phyloP scores from a whole-genome alignment of 225 moss, liverwort and hornwort species.

The Climacium dendroides region DNA sequence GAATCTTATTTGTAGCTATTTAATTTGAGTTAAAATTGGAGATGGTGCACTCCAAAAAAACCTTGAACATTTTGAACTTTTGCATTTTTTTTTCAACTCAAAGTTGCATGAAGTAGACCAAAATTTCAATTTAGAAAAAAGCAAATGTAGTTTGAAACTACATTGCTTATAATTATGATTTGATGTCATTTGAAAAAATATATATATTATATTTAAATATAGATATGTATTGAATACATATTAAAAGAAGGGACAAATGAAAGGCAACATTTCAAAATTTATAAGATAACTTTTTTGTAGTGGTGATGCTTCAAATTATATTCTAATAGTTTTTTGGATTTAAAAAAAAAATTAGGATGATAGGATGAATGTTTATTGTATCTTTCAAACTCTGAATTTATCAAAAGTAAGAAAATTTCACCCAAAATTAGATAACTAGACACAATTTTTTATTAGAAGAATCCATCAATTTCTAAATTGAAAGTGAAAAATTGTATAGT shows the following conservation, averaged over 20 bases:
- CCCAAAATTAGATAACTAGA: neutral
- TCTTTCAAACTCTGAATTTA: neutral
- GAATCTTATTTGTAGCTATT: neutral
- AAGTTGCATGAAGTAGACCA: neutral
- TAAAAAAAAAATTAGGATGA: no score
- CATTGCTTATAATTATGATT: neutral
- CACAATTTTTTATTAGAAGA: neutral
- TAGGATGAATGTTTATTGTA: neutral
- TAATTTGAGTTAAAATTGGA: neutral
- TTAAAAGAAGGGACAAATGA: neutral
- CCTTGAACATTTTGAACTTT: neutral
- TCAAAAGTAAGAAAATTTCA: no score
- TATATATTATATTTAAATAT: no score
- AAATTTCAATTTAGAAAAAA: no score
- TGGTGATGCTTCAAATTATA: neutral
- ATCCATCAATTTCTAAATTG: neutral
- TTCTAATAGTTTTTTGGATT: neutral
- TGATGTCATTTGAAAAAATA: neutral
- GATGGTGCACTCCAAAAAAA: neutral
- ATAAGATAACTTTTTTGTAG: accelerated
- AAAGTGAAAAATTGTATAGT: neutral
- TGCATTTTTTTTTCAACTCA: neutral
- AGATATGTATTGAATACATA: neutral
- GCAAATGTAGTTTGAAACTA: neutral
- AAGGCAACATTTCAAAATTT: neutral